These are phyloP conservation scores for Paramecium caudatum DNA, from an alignment of 73 alveolate genomes.

Conservation along the genomic window DNA sequence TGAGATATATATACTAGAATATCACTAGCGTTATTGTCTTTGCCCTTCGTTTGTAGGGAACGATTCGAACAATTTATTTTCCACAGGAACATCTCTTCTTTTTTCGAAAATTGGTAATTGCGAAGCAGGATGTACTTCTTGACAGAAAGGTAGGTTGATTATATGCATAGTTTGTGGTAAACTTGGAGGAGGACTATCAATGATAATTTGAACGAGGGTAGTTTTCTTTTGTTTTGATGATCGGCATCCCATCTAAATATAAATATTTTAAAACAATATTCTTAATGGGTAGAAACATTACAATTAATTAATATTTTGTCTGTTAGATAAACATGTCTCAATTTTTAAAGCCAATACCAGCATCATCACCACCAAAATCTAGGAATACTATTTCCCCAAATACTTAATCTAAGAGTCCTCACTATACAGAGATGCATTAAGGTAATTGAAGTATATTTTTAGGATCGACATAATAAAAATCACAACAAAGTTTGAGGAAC, in stretches of 20 bases:
- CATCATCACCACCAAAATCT: not conserved
- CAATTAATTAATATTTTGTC: too few relatives aligned
- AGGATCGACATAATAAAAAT: not conserved
- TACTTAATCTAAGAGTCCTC: conserved; percentile 35
- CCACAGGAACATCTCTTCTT: not conserved
- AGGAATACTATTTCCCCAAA: not conserved
- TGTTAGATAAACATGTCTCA: conserved; percentile 21
- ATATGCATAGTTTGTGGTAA: conserved; percentile 26
- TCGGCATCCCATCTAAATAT: conserved; percentile 28
- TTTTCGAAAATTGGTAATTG: not conserved
- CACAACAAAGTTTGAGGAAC: conserved; percentile 6
- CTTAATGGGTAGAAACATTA: too few relatives aligned
- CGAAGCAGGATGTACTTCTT: not conserved
- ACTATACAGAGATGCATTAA: not conserved
- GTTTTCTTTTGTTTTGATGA: conserved; percentile 11
- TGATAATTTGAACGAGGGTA: not conserved
- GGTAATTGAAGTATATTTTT: not conserved
- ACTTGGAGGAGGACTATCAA: conserved; percentile 48
- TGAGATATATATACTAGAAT: too few relatives aligned
- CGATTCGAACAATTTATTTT: not conserved
- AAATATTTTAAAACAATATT: too few relatives aligned
- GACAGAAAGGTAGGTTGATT: not conserved
- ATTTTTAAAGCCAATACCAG: not conserved
- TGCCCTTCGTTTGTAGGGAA: conserved; percentile 34
- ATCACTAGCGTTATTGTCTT: too few relatives aligned